Evolutionary conservation across 371 early-diverging fungal genomes (phyloP), one percentile per base, ranked within the genome.

Genomic region (Paramicrosporidium saccamoebae): DNA sequence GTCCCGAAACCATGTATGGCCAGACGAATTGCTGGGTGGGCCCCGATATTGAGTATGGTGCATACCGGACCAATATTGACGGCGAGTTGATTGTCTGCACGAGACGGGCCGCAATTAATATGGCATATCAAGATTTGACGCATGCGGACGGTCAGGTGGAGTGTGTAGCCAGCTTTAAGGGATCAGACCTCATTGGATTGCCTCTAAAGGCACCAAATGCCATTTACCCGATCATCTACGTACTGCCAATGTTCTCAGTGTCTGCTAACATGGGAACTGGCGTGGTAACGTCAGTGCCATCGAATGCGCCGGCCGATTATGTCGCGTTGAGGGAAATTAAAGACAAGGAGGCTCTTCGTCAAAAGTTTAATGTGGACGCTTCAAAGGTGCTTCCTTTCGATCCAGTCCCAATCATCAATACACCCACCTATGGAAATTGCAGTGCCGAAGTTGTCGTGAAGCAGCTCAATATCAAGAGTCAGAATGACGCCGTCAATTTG

Each of bases 1-100:
- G 90, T 17, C 95, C 95, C 7, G 95, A 94, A 50, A 94, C 95
- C 36, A 88, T 90, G 88, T 94, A 88, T 35, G 95, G 88, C 27
- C 84, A 86, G 45, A 94, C 90, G 34, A 86, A 88, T 51, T 86
- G 86, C 50, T 90, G 64, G 35, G 82, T 88, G 16, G 84, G 84
- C 19, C 55, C 60, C n/a, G 66, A 67, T 14, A 44, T 94, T 31
- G 55, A 59, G 24, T 94, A 94, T 35, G 82, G 82, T 14, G 44
- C 81, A 27, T 81, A 50, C 43, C 24, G 30, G 27, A 50, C 62
- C 25, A 60, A 55, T 15, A 50, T 55, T 29, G 64, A 67, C 11
- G 46, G 52, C 22, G 74, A 79, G 43, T 64, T 75, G 9, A 88
- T 55, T 44, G 51, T 94, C 23, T 59, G 64, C 35, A 81, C 90